Evolutionary conservation across 495 filamentous ascomycete genomes (phyloP), one percentile per base, ranked within the genome.

Genomic region (Monascus purpureus): DNA sequence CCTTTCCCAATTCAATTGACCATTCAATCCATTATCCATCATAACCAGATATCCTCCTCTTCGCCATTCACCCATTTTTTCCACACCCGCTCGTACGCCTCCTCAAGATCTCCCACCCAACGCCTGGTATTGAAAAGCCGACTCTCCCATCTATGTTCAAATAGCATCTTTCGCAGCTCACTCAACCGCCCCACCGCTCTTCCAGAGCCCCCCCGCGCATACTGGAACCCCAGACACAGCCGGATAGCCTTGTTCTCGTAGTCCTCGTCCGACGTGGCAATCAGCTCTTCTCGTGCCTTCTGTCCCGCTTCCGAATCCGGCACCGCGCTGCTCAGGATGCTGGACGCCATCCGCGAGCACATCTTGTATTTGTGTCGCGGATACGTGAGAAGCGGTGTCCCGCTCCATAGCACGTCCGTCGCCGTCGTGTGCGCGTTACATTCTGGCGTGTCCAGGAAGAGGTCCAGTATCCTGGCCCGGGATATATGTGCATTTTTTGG

Each of bases 401-500:
- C 86, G 28, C 80, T 87, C 90, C 90, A 99, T 13, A 96, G 65
- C 6, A 96, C 78, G 47, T 99, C 90, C 4, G 90, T 93, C 6
- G 90, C 88, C 1, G 90, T 99, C 13, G 92, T 99, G 57, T 99
- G 90, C 4, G 85, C 90, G 50, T 96, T 96, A 60, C 90, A 99
- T 58, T 99, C 90, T 3, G 90, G 85, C 0, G 90, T 99, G 53
- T 99, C 90, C 13, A 99, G 70, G 47, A 99, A 94, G 22, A 99
- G 68, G 51, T 99, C 90, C 52, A 86, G 77, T 27, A 96, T 72
- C 28, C 88, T 75, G 0, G 90, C 90, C 15, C 90, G 79, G 4
- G 84, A 74, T 37, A 99, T 99, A 50, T 99, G 90, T 35, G 85
- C 75, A 41, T 84, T 77, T 53, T 99, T 99, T 7, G 87, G 86